phyloP scores from a whole-genome alignment of 768 basidiomycete genomes.

The Phlebiopsis gigantea region DNA sequence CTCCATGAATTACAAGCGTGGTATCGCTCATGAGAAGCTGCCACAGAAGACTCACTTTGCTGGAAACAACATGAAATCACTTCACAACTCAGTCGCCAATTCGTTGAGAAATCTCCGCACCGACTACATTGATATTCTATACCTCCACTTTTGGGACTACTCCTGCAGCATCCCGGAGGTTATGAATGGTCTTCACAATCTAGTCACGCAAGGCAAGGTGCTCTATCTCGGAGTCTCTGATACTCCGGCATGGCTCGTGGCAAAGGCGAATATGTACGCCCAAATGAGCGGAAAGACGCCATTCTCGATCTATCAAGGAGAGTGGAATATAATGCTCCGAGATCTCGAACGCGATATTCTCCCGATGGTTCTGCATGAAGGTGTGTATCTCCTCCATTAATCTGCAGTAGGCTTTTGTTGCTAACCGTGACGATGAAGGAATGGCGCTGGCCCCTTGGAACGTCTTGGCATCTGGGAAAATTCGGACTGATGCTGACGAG shows the following conservation, averaged over 20 bases:
- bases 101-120: constrained; percentile 49
- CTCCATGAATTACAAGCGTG: constrained; percentile 19
- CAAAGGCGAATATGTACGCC: constrained; percentile 35
- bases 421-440: constrained; percentile 13
- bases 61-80: constrained; percentile 35
- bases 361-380: constrained; percentile 24
- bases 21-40: constrained; percentile 7
- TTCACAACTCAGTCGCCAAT: constrained; percentile 28
- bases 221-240: constrained; percentile 30
- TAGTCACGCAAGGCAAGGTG: constrained; percentile 36
- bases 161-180: constrained; percentile 37
- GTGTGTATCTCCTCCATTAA: too few species aligned
- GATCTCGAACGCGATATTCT: constrained; percentile 41
- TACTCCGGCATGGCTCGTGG: constrained; percentile 33
- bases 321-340: constrained; percentile 27
- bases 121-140: constrained; percentile 53
- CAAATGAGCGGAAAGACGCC: constrained; percentile 32
- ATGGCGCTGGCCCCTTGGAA: constrained; percentile 40
- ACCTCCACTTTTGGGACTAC: constrained; percentile 46
- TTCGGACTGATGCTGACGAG: constrained; percentile 36
- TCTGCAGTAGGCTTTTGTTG: neutral
- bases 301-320: constrained; percentile 39
- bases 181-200: constrained; percentile 35
- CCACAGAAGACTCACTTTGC: constrained; percentile 34
- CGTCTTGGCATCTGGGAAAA: constrained; percentile 34